Evolutionary conservation across 176 grass and related monocot species (phyloP), one percentile per base, ranked within the genome.

Genomic region (Hsuehochloa calcarea): DNA sequence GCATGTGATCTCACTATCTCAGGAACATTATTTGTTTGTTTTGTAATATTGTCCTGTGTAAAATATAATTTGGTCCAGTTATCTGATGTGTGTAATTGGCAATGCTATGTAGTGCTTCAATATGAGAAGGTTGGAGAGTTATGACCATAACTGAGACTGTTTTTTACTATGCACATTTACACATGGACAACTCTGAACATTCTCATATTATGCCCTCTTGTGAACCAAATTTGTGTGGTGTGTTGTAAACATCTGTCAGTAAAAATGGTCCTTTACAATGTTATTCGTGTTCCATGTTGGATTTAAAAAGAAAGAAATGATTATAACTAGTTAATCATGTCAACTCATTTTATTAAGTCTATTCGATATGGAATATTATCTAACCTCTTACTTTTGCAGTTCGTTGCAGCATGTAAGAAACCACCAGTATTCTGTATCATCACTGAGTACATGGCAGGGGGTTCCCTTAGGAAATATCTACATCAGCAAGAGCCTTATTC

Each of bases 351-450:
- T 66, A 16, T 26, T 17, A 8, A 54, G 20, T 72, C 38, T 77
- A 14, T 79, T 82, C 1, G 0, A 58, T 40, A 47, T 43, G 56
- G 39, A 60, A 70, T 49, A 3, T 31, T 0, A 46, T 85, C 46
- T 75, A 54, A 85, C 64, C 26, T 90, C 19, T 17, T 86, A 3
- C 29, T 65, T 40, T 84, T 81, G 26, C 85, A 99, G 97, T 99
- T 99, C 40, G 97, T 99, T n/a, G 97, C 97, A 20, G 93, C 97
- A 68, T 96, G 97, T 77, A 99, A 99, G 84, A 99, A 96, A 79
- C 78, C 93, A 43, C 97, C 97, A 45, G 93, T 99, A 20, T 99
- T 96, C 83, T 99, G 97, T 66, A 96, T 99, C 80, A 96, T 99
- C 80, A 99, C 93, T 0, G 92, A 99, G 72, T 99, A 90, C 86